Base-by-base conservation (phyloP, 202 grass and related monocot species). In the Zoysia matrella region DNA sequence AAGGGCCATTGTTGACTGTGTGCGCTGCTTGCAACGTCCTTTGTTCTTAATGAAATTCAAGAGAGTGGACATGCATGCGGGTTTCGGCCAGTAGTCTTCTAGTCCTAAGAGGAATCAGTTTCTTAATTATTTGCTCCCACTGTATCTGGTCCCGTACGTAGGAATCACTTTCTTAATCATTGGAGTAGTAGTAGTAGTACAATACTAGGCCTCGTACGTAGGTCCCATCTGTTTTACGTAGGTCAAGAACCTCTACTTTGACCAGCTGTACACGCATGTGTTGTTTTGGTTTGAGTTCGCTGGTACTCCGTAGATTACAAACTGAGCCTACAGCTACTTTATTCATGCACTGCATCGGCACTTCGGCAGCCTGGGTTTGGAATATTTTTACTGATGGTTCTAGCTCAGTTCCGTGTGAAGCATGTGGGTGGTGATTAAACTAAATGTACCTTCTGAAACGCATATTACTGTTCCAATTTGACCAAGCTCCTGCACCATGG, bases 191-290 rank as follows among this genome's bases (percentile, higher is more conserved):
- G 30, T 36, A 22, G 22, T 22, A 22, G 57, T 78, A 79, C 47
- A 62, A 74, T 86, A 73, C 6, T 56, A 15, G 11, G 30, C 16
- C 44, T 54, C 60, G 60, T 74, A 82, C 79, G 18, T 47, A 81
- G 87, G 61, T 62, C 71, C 72, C 50, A 46, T 65, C 52, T 90
- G 57, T 71, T 83, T 75, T 89, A 62, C 22, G 49, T 64, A 71
- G 83, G 84, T 90, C 80, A 83, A 80, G 58, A 82, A 51, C 63
- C 79, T 75, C 63, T 52, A 64, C 49, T 86, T 86, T 83, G 88
- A 90, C 88, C 80, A 71, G 75, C 71, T 83, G 55, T 55, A 36
- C 30, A 65, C 14, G 42, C 76, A 71, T 84, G 55, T 54, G 67
- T 46, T 52, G 76, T 82, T 82, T 85, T 71, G 16, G 58, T 86